phyloP scores from a whole-genome alignment of 2,329 filamentous ascomycete species.

The Periglandula ipomoeae region DNA sequence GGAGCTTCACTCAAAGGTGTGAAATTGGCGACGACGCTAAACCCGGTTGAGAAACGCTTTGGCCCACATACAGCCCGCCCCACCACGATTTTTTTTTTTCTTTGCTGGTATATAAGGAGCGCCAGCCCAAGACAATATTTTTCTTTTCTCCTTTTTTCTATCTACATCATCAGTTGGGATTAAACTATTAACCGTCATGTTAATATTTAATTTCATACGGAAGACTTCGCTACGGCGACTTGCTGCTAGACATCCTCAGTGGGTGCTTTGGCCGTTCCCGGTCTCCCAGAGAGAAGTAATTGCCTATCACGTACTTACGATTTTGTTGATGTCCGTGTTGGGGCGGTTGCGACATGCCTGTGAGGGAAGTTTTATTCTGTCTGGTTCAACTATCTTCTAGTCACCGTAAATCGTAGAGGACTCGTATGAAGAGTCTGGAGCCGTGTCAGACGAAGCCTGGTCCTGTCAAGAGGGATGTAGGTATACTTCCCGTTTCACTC shows the following conservation, averaged over 20 bases:
- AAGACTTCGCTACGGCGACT: conserved; percentile 44
- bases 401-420: neutral
- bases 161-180: conserved; percentile 36
- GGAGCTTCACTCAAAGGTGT: too few species aligned
- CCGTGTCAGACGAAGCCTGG: too few species aligned
- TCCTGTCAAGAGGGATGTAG: too few species aligned
- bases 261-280: conserved; percentile 47
- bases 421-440: neutral
- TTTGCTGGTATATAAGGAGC: conserved; percentile 10
- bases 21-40: too few species aligned
- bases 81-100: conserved; percentile 4
- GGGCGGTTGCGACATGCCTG: conserved; percentile 38
- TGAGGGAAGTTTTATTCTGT: neutral
- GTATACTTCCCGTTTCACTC: too few species aligned
- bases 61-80: neutral
- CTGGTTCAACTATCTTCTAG: neutral
- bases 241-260: conserved; percentile 44
- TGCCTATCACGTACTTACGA: conserved; percentile 32
- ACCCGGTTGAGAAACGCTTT: too few species aligned
- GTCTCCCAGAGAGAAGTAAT: conserved; percentile 39
- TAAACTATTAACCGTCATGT: conserved; percentile 42
- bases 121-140: conserved; percentile 4
- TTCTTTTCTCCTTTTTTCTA: conserved; percentile 20
- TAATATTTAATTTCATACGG: conserved; percentile 34
- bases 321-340: conserved; percentile 39